Base-by-base conservation (phyloP, 106 monocot species). In the Narthecium ossifragum region DNA sequence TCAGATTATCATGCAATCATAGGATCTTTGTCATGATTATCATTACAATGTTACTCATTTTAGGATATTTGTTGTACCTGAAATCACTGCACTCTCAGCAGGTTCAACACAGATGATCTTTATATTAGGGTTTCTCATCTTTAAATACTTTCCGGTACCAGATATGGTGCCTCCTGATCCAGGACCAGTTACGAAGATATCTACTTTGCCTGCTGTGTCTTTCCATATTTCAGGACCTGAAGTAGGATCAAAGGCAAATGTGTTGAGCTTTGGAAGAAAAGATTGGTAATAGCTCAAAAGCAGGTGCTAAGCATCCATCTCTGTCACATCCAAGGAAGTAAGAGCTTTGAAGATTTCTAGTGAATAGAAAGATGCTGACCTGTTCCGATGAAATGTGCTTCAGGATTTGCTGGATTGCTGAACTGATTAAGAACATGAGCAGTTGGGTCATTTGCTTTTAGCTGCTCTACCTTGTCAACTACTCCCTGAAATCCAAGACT, bases 181-280 rank as follows among this genome's bases (percentile, higher is more conserved):
- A 38, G 73, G 54, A 63, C 77, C 88, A 60, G 65, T 70, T 9
- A 93, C 79, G 47, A 88, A 64, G 59, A 93, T 82, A 31, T 85
- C 93, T 20, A 93, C 74, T 74, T 88, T 88, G 23, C 93, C 93
- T 31, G 79, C 85, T 6, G 93, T 88, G 46, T 93, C 88, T 45
- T 80, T 82, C 93, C 93, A 88, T 56, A 93, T 93, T 64, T 93
- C 93, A 2, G 93, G 93, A 6, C 93, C 93, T 93, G 61, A 63
- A 36, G 63, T 26, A 13, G 22, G 15, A 53, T 14, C 8, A 7
- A 26, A 34, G 57, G 8, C 15, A 34, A 57, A 15, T 36, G 1
- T 26, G 9, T 36, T 14, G 20, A 34, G 8, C 23, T 23, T 26
- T 52, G 22, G 24, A 27, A 13, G 40, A 40, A 13, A 8, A 40